Percentiles rank a stretch among this genome's conserved stretches.
phyloP scores from a whole-genome alignment of 306 rosid species.

The Gillenia trifoliata region DNA sequence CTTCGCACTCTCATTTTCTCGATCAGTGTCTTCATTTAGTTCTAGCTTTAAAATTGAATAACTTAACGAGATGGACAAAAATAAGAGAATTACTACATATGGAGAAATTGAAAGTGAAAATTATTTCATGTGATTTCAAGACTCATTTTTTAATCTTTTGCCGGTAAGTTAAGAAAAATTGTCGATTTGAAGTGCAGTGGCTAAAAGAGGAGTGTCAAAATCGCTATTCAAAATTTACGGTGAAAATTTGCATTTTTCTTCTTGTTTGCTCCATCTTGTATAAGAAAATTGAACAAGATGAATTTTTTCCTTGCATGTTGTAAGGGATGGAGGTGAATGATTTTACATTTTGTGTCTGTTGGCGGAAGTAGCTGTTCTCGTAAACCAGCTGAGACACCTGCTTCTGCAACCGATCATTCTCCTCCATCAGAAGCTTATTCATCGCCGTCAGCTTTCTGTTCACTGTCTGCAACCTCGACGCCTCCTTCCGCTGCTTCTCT shows the following conservation, averaged over 20 bases:
- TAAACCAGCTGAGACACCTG: conserved; percentile 94
- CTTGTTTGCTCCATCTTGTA: background rate
- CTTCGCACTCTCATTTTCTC: no score
- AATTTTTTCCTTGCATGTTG: background rate
- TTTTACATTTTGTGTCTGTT: conserved; percentile 81
- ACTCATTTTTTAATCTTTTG: background rate
- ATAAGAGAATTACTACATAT: no score
- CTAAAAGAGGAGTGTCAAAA: background rate
- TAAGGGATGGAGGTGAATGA: background rate
- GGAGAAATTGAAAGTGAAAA: no score
- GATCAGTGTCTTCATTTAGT: no score
- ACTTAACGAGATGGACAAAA: background rate
- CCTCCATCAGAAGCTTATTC: conserved; percentile 96
- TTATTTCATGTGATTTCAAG: background rate
- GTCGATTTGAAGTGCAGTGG: background rate
- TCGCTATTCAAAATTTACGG: background rate
- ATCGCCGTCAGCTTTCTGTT: conserved; percentile 93
- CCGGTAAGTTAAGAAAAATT: background rate
- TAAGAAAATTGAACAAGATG: background rate
- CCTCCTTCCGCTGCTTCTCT: conserved; percentile 96
- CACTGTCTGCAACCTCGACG: conserved; percentile 88
- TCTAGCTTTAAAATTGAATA: no score
- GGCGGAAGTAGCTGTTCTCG: conserved; percentile 90
- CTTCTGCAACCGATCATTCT: conserved; percentile 94
- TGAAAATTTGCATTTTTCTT: background rate